Conservation (phyloP, 129 eudicot species). For the Centrapalus pauciflorus region DNA sequence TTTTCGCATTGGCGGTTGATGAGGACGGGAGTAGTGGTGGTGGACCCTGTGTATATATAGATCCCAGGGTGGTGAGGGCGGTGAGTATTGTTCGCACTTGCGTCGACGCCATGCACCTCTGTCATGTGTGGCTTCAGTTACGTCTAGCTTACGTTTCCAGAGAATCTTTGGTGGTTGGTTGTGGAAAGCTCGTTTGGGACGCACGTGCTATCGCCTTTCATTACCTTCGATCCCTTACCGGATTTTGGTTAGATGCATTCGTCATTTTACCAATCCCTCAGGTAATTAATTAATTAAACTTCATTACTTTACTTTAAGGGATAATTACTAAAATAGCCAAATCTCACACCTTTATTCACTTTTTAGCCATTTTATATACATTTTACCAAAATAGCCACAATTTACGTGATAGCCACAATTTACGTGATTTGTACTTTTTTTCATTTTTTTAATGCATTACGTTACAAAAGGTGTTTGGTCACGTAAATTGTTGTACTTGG, state of each 20-base stretch:
- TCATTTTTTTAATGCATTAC: too few relatives aligned
- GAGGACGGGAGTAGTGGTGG: conserved; percentile 46
- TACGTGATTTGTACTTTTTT: too few relatives aligned
- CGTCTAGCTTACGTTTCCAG: conserved; percentile 76
- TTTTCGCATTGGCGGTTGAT: conserved; percentile 57
- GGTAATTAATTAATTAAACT: conserved; percentile 32
- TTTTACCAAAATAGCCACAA: too few relatives aligned
- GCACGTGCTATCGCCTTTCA: conserved; percentile 59
- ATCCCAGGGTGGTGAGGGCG: conserved; percentile 38
- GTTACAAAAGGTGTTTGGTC: too few relatives aligned
- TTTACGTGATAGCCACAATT: too few relatives aligned
- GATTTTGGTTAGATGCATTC: conserved; percentile 74
- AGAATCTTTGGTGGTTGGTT: conserved; percentile 80
- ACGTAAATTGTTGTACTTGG: too few relatives aligned
- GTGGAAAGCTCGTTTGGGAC: conserved; percentile 86
- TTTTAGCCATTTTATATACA: too few relatives aligned
- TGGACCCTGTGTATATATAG: conserved; percentile 52
- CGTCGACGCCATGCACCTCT: conserved; percentile 63
- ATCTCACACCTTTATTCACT: too few relatives aligned
- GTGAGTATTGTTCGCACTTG: conserved; percentile 52
- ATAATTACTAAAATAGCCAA: too few relatives aligned
- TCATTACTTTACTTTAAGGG: too few relatives aligned
- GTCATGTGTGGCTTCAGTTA: conserved; percentile 79
- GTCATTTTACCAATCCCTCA: conserved; percentile 86
- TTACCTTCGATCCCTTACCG: conserved; percentile 48